Evolutionary conservation across 306 rosid genomes (phyloP).

Genomic region (Lathyrus aphaca): DNA sequence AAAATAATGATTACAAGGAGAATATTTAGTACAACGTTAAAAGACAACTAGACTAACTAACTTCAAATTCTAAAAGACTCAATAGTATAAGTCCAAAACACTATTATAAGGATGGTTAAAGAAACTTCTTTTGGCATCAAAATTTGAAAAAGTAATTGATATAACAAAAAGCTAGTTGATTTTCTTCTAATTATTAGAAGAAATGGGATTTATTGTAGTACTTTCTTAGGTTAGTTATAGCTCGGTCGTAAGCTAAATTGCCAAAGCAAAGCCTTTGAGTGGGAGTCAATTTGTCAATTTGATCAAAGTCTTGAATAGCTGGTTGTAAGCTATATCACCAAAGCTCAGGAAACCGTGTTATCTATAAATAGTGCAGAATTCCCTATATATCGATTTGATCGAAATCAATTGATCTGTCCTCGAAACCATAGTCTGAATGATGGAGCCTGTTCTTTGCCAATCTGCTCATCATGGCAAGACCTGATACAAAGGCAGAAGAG

Average conservation of each 20-base stretch:
- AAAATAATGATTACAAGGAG: too few species aligned
- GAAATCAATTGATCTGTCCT: slow-evolving; percentile 66
- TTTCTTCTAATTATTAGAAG: slow-evolving; percentile 27
- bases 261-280: slow-evolving; percentile 28
- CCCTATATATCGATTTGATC: slow-evolving; percentile 60
- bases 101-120: neutral
- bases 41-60: too few species aligned
- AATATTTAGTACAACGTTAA: too few species aligned
- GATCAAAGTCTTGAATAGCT: neutral
- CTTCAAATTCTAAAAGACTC: too few species aligned
- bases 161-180: neutral
- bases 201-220: slow-evolving; percentile 30
- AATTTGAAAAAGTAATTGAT: slow-evolving; percentile 16
- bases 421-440: slow-evolving; percentile 55
- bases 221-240: slow-evolving; percentile 17
- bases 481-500: slow-evolving; percentile 45
- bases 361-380: slow-evolving; percentile 16
- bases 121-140: slow-evolving; percentile 1
- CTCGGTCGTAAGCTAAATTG: slow-evolving; percentile 2
- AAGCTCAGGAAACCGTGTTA: neutral
- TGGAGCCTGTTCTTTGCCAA: slow-evolving; percentile 68
- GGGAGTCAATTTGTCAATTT: neutral
- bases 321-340: slow-evolving; percentile 2
- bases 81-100: too few species aligned
- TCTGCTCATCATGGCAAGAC: slow-evolving; percentile 81